phyloP scores from a whole-genome alignment of 192 early-diverging fungal genomes.

The Umbelopsis sp. region DNA sequence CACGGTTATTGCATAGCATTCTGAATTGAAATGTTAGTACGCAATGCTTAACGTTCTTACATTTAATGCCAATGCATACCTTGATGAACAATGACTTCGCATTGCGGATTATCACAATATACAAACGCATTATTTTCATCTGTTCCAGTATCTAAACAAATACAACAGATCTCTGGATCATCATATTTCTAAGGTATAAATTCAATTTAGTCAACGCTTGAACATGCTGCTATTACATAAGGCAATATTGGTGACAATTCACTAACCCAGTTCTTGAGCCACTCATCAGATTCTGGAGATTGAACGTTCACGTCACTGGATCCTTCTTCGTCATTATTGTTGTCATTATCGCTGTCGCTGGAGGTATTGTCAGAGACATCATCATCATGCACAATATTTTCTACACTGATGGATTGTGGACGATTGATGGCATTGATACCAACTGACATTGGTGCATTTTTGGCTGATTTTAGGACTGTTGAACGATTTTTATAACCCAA shows the following conservation, averaged over 20 bases:
- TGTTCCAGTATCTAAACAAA: constrained; percentile 50
- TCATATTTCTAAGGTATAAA: constrained; percentile 44
- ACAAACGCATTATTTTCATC: constrained; percentile 55
- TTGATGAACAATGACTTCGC: constrained; percentile 33
- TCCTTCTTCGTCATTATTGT: background rate
- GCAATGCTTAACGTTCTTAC: background rate
- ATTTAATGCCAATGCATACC: background rate
- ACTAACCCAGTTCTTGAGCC: constrained; percentile 9
- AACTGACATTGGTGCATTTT: background rate
- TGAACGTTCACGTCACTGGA: background rate
- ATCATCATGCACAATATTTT: background rate
- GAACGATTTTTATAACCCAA: background rate
- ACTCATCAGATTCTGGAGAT: background rate
- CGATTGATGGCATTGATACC: constrained; percentile 4
- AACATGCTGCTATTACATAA: background rate
- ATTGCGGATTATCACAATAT: constrained; percentile 47
- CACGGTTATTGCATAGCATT: constrained; percentile 23
- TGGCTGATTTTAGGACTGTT: background rate
- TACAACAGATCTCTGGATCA: constrained; percentile 57
- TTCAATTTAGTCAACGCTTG: too few relatives aligned
- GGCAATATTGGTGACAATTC: background rate
- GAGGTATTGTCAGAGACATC: too few relatives aligned
- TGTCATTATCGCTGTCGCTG: background rate
- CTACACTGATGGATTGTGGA: background rate
- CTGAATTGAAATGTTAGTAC: background rate